Evolutionary conservation across 805 yeast genomes (phyloP), one percentile per base, ranked within the genome.

Genomic region (Blastobotrys attinorum): DNA sequence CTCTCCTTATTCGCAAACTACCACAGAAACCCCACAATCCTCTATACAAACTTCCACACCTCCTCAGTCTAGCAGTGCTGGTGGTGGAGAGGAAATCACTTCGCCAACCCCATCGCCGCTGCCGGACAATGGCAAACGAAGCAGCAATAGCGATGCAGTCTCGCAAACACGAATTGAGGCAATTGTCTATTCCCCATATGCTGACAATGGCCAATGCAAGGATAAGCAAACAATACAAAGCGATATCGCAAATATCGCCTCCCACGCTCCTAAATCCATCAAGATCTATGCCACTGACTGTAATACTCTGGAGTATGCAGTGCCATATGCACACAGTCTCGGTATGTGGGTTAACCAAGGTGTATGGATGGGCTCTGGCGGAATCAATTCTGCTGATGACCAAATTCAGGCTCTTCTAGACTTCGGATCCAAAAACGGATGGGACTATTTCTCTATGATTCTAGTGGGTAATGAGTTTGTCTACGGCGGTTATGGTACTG

Each of bases 271-370:
- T 54, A 59, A 65, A 32, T 73, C 73, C 42, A 66, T 89, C 43
- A 78, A 97, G 68, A 61, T 86, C 42, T 89, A 89, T 60, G 95
- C 95, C 54, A 82, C 85, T 46, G 97, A 89, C 63, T 89, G 97
- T 68, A 71, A 75, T 60, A 75, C 83, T 21, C 63, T 84, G 39
- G 57, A 71, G 23, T 77, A 82, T 2, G 77, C 87, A 31, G 71
- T 77, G 54, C 85, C 92, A 39, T 72, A 71, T 32, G 75, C 82
- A 52, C 55, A 57, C 20, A 40, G 61, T 11, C 64, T 82, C 42
- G 95, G 95, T 3, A 61, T 89, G 41, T 76, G 66, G 31, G 76
- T 88, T 46, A 82, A 84, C 62, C 96, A 86, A 70, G 96, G 97
- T 39, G 73, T 89, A 63, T 89, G 92, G 89, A 79, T 89, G 50